Evolutionary conservation across 768 basidiomycete genomes (phyloP).

Genomic region (Sporobolomyces roseus): DNA sequence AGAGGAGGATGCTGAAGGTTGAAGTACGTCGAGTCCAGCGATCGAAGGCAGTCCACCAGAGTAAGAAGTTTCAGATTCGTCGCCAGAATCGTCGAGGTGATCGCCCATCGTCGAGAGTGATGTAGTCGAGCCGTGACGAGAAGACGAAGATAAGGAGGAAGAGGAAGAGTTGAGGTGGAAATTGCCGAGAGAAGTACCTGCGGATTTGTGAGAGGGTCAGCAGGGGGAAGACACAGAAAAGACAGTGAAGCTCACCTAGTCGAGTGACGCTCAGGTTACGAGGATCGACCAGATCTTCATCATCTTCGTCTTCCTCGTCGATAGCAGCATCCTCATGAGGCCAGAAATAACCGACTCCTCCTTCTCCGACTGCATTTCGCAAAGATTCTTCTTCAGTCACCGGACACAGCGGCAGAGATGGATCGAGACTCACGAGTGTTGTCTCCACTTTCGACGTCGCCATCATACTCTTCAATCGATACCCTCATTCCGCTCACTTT

Average conservation of each 20-base stretch:
- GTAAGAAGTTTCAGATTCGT: constrained; percentile 30
- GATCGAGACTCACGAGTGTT: constrained; percentile 38
- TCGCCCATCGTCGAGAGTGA: constrained; percentile 35
- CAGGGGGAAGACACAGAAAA: background rate
- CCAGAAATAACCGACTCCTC: constrained; percentile 77
- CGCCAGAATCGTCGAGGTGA: background rate
- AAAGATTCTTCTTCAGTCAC: too few relatives aligned
- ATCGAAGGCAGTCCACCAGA: constrained; percentile 32
- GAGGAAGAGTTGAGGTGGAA: constrained; percentile 43
- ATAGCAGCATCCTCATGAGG: constrained; percentile 53
- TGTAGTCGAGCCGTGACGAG: constrained; percentile 44
- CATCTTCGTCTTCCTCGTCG: constrained; percentile 49
- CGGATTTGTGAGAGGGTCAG: background rate
- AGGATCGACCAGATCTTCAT: constrained; percentile 50
- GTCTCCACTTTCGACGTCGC: constrained; percentile 46
- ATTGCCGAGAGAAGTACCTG: constrained; percentile 20
- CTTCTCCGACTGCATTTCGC: constrained; percentile 62
- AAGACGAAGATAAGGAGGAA: constrained; percentile 44
- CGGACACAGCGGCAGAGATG: background rate
- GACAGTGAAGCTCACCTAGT: constrained; percentile 21
- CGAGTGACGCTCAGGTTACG: constrained; percentile 34
- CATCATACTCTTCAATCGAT: constrained; percentile 43
- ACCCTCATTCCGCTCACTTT: constrained; percentile 52
- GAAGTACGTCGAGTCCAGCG: constrained; percentile 37
- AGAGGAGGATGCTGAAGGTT: constrained; percentile 30